Conservation (phyloP, 768 basidiomycete genomes). For the Lactarius quietus region DNA sequence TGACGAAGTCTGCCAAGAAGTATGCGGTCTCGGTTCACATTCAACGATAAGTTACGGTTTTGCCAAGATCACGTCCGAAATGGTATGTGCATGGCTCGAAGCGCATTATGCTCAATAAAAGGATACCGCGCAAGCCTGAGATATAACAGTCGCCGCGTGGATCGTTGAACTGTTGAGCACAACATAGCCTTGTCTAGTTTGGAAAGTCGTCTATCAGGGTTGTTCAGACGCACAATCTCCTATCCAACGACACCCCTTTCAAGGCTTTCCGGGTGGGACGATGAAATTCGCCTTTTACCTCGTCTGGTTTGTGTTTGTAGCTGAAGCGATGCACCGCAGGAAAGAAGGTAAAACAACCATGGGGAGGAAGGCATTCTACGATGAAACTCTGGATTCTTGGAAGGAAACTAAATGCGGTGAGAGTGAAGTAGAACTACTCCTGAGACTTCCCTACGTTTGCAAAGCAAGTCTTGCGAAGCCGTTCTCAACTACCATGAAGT, state of each 20-base stretch:
- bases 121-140: no score
- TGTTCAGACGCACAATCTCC: constrained; percentile 49
- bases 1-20: no score
- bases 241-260: constrained; percentile 55
- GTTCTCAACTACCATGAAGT: neutral
- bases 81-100: no score
- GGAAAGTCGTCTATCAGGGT: constrained; percentile 54
- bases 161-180: constrained; percentile 60
- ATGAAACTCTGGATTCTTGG: constrained; percentile 67
- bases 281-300: constrained; percentile 45
- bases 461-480: neutral
- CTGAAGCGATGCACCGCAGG: no score
- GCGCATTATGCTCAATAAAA: no score
- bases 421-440: constrained; percentile 23
- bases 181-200: constrained; percentile 49
- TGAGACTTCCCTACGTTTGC: neutral
- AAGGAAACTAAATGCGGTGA: constrained; percentile 49
- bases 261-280: constrained; percentile 69
- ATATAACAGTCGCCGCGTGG: no score
- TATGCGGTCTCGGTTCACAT: no score
- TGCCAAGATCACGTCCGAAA: no score
- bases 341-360: constrained; percentile 54
- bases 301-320: no score
- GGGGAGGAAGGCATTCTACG: constrained; percentile 59
- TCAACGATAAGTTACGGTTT: no score